Evolutionary conservation across 805 yeast species (phyloP).

Genomic region (Ogataea nakhonphanomensis): DNA sequence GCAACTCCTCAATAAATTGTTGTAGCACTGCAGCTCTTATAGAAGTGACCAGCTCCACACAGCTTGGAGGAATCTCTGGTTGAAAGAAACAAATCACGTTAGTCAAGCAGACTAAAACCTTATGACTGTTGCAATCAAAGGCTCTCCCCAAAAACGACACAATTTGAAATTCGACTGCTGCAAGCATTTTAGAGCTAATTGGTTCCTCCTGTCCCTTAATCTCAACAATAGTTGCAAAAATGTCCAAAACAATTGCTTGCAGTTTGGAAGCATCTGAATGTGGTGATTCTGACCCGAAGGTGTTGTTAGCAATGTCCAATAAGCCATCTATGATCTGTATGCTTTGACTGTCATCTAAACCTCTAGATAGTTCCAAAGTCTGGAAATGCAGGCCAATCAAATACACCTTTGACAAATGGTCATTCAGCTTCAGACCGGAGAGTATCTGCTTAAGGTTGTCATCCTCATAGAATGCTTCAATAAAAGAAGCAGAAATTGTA

Average conservation of each 20-base stretch:
- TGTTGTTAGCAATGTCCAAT: slow-evolving; percentile 33
- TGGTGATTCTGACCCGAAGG: slow-evolving; percentile 18
- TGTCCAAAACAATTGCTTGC: slow-evolving; percentile 68
- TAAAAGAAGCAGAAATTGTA: slow-evolving; percentile 27
- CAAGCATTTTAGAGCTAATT: slow-evolving; percentile 11
- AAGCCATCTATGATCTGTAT: slow-evolving; percentile 22
- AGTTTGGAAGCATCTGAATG: slow-evolving; percentile 52
- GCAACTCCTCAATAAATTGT: slow-evolving; percentile 4
- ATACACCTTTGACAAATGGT: slow-evolving; percentile 22
- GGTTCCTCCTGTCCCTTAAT: slow-evolving; percentile 29
- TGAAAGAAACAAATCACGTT: slow-evolving; percentile 48
- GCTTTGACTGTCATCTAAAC: slow-evolving; percentile 22
- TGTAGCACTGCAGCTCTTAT: slow-evolving; percentile 10
- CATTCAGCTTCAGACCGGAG: slow-evolving; percentile 6
- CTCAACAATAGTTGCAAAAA: slow-evolving; percentile 74
- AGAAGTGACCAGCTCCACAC: slow-evolving; percentile 8
- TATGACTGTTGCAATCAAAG: slow-evolving; percentile 47
- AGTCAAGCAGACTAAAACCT: slow-evolving; percentile 64
- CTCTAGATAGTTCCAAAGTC: slow-evolving; percentile 28
- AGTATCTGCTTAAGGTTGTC: slow-evolving; percentile 12
- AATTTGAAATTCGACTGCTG: slow-evolving; percentile 14
- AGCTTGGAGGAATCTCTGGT: slow-evolving; percentile 27
- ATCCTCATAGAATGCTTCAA: slow-evolving; percentile 20
- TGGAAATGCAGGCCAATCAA: slow-evolving; percentile 31
- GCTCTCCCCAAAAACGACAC: slow-evolving; percentile 38